A percentile compares a stretch with the other conserved stretches of the same genome.
Conservation (phyloP, 1,284 basidiomycete genomes). For the Trichosporon inkin region DNA sequence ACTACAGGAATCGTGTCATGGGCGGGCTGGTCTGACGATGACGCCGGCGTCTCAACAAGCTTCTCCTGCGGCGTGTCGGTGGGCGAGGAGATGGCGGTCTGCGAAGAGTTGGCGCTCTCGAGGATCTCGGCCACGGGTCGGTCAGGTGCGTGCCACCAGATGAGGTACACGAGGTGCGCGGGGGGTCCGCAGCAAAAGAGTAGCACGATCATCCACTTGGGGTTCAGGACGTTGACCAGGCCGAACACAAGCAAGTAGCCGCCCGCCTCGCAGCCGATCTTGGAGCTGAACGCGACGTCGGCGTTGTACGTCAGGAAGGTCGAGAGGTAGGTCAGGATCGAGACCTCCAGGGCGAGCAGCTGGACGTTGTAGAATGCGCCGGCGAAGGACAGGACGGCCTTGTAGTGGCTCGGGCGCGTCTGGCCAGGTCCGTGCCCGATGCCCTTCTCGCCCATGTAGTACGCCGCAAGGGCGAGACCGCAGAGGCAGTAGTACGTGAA, state of each 20-base stretch:
- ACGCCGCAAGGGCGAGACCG: slow-evolving; percentile 15
- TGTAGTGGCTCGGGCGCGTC: slow-evolving; percentile 12
- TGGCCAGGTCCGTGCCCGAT: slow-evolving; percentile 13
- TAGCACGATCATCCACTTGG: slow-evolving; percentile 25
- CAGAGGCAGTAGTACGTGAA: slow-evolving; percentile 17
- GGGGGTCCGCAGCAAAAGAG: slow-evolving; percentile 17
- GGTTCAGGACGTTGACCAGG: slow-evolving; percentile 20
- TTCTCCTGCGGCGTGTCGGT: not conserved
- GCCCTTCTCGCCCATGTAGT: slow-evolving; percentile 16
- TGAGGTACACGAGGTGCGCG: slow-evolving; percentile 12
- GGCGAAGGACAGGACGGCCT: slow-evolving; percentile 14
- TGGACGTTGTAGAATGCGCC: slow-evolving; percentile 25
- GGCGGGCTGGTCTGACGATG: not conserved
- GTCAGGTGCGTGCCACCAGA: slow-evolving; percentile 17
- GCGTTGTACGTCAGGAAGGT: slow-evolving; percentile 22
- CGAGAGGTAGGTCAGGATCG: slow-evolving; percentile 19
- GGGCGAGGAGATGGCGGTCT: not conserved
- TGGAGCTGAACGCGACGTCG: slow-evolving; percentile 21
- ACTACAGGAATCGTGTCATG: not conserved
- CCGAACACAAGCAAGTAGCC: slow-evolving; percentile 23
- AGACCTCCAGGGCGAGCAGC: slow-evolving; percentile 22
- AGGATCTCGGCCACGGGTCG: slow-evolving; percentile 16
- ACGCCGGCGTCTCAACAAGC: not conserved
- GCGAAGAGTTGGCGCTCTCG: slow-evolving; percentile 1
- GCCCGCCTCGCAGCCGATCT: slow-evolving; percentile 21